phyloP scores from a whole-genome alignment of 139 green algal genomes.

The Volvox reticuliferus region DNA sequence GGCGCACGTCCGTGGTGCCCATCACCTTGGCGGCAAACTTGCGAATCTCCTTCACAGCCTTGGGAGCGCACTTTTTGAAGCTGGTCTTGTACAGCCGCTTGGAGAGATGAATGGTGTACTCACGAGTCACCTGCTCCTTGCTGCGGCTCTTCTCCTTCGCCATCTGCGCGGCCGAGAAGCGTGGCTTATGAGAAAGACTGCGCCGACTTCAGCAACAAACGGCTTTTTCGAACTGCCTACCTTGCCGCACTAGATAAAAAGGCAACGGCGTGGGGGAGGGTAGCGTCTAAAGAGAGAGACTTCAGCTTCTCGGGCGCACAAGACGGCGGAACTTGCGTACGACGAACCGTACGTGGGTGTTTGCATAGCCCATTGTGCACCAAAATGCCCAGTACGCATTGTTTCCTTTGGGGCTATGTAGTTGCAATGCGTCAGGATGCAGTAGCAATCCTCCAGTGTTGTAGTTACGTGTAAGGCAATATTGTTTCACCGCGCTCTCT shows the following conservation, averaged over 20 bases:
- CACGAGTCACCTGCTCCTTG: constrained; percentile 90
- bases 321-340: background rate
- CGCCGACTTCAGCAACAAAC: background rate
- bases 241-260: constrained; percentile 37
- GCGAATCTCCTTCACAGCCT: constrained; percentile 97
- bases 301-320: background rate
- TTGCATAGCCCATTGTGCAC: no score
- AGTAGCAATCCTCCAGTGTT: no score
- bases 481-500: no score
- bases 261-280: constrained; percentile 20
- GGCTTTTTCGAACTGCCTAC: constrained; percentile 16
- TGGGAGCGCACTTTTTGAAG: constrained; percentile 98
- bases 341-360: background rate
- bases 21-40: constrained; percentile 97
- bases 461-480: no score
- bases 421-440: no score
- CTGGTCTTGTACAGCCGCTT: constrained; percentile 92
- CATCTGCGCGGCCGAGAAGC: constrained; percentile 37
- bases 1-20: constrained; percentile 95
- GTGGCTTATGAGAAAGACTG: constrained; percentile 3
- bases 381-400: no score
- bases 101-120: constrained; percentile 99
- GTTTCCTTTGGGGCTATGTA: no score
- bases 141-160: constrained; percentile 78
- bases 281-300: constrained; percentile 28